Base-by-base conservation (phyloP, 306 rosid genomes). In the Malus orientalis region DNA sequence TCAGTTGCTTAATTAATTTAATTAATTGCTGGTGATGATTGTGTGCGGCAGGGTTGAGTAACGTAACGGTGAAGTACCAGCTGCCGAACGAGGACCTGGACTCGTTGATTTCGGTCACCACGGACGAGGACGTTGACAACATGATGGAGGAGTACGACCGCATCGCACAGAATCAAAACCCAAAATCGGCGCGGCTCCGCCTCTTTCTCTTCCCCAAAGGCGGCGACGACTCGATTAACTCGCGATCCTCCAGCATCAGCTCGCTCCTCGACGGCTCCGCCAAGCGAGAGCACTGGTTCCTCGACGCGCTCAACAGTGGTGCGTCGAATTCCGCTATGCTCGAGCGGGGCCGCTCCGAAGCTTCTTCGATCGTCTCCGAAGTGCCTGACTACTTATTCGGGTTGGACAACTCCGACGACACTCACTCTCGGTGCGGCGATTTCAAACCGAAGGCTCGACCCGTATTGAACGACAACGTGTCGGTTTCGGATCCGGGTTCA, bases 71-170 rank as follows among this genome's bases (percentile, higher is more conserved):
- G 20, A 96, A 96, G 88, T 96, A 96, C 83, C 99, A 96, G 88
- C 96, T 96, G 14, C 99, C 99, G 23, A 96, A 88, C 73, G 99
- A 96, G 84, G 99, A 96, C 49, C 87, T 96, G 1, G 99, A 96
- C 83, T 92, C 99, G 11, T 80, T 96, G 86, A 96, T 96, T 71
- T 88, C 99, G 0, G 97, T 96, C 1, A 78, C 93, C 15, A 88
- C 97, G 14, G 99, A 96, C 45, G 99, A 96, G 45, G 99, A 96
- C 70, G 98, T 96, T 27, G 99, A 96, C 77, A 96, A 96, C 87
- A 96, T 96, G 99, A 88, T 96, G 79, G 99, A 96, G 27, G 99
- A 96, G 81, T 92, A 87, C 79, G 99, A 92, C 77, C 91, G 99
- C 65, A 23, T 89, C 4, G 69, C 87, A 78, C 93, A 74, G 75